Percentiles rank a stretch among this genome's conserved stretches.
These are phyloP conservation scores for Bondarzewia mesenterica DNA, from an alignment of 1,284 basidiomycete species.

Conservation along the genomic window DNA sequence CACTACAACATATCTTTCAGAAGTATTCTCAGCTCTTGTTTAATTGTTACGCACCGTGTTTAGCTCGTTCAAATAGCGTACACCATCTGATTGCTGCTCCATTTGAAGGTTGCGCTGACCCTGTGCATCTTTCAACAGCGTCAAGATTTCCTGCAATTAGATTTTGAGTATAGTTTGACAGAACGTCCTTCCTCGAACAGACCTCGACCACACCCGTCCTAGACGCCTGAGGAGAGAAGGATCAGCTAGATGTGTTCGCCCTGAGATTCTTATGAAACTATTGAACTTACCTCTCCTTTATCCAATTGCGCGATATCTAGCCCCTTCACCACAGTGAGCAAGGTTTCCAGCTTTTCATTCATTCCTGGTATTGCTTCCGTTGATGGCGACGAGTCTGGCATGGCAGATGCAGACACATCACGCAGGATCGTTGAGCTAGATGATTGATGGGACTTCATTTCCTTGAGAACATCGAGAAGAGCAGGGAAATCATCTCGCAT, in stretches of 20 bases:
- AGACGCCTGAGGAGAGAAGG: no score
- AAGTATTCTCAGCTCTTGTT: background rate
- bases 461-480: background rate
- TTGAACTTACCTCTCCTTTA: background rate
- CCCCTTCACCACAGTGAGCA: slow-evolving; percentile 2
- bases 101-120: slow-evolving; percentile 37
- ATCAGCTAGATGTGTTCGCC: background rate
- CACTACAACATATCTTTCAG: slow-evolving; percentile 38
- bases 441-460: background rate
- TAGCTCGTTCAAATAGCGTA: slow-evolving; percentile 67
- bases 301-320: background rate
- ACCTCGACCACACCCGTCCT: no score
- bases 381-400: background rate
- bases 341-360: slow-evolving; percentile 9
- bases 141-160: slow-evolving; percentile 36
- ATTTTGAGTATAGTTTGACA: no score
- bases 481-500: background rate
- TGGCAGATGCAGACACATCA: background rate
- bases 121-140: slow-evolving; percentile 36
- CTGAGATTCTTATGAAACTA: no score
- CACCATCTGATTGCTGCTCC: slow-evolving; percentile 61
- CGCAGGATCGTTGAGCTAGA: background rate
- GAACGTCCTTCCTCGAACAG: no score
- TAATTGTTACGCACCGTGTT: slow-evolving; percentile 41
- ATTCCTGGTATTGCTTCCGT: background rate